phyloP scores from a whole-genome alignment of 441 rosid species.

The Populus tomentosa region DNA sequence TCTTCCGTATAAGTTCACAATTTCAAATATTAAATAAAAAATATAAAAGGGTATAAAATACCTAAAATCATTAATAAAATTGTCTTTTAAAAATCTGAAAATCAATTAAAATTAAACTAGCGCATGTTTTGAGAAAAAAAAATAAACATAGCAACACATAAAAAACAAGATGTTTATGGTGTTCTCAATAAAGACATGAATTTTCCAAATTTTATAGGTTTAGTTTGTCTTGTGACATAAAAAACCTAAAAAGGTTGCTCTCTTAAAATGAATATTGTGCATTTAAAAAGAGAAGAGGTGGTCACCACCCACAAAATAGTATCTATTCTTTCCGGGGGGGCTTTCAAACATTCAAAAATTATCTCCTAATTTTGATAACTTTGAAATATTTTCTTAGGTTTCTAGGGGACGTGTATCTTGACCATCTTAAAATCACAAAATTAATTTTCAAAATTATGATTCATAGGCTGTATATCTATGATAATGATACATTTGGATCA shows the following conservation, averaged over 20 bases:
- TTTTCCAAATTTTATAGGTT: background rate
- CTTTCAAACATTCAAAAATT: constrained; percentile 9
- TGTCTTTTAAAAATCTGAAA: too few species aligned
- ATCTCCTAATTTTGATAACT: constrained; percentile 25
- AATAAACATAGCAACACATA: too few species aligned
- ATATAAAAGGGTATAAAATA: too few species aligned
- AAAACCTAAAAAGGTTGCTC: background rate
- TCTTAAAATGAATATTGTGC: background rate
- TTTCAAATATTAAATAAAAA: too few species aligned
- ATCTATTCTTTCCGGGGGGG: constrained; percentile 26
- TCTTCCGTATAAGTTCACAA: too few species aligned
- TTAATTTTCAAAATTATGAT: background rate
- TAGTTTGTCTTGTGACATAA: background rate
- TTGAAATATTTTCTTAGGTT: constrained; percentile 20
- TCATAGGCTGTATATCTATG: background rate
- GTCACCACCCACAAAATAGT: constrained; percentile 14
- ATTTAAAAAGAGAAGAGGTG: too few species aligned
- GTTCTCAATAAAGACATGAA: background rate
- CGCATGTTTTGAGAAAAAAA: too few species aligned
- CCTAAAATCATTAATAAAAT: too few species aligned
- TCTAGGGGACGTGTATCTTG: constrained; percentile 49
- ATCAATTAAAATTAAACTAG: too few species aligned
- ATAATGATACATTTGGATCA: constrained; percentile 10
- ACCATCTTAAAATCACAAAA: constrained; percentile 24
- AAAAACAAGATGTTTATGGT: too few species aligned